Conservation (phyloP, 2,329 filamentous ascomycete genomes). For the Geosmithia morbida region DNA sequence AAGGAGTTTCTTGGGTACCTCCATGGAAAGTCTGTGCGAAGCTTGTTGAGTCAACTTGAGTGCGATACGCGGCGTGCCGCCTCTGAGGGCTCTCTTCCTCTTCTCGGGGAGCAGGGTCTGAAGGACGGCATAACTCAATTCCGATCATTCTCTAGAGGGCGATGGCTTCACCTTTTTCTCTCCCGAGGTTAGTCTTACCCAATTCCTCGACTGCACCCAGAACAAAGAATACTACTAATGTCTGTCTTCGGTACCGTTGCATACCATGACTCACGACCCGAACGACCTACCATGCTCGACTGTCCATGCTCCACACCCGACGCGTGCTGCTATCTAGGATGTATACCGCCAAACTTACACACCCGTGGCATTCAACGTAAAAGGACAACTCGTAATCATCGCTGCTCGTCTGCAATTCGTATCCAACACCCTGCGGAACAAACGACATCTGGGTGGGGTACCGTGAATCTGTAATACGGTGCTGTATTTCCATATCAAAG, state of each 20-base stretch:
- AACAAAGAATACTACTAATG: conserved; percentile 13
- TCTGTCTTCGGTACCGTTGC: neutral
- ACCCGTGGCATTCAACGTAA: neutral
- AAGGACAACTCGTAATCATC: too few species aligned
- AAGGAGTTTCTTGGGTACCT: conserved; percentile 17
- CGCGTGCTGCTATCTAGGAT: too few species aligned
- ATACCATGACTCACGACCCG: neutral
- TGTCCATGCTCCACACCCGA: neutral
- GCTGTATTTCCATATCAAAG: neutral
- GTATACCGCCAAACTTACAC: neutral
- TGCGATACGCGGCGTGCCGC: conserved; percentile 78
- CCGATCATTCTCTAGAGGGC: conserved; percentile 80
- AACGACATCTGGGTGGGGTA: too few species aligned
- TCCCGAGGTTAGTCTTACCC: conserved; percentile 12
- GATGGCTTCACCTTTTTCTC: conserved; percentile 33
- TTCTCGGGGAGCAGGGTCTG: conserved; percentile 7
- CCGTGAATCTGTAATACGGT: too few species aligned
- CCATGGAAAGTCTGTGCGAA: conserved; percentile 92
- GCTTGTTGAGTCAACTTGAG: conserved; percentile 75
- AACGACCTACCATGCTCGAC: neutral
- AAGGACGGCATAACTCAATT: conserved; percentile 59
- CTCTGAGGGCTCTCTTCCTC: conserved; percentile 1
- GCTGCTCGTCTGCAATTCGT: too few species aligned
- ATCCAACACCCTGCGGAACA: too few species aligned
- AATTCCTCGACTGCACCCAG: neutral